phyloP scores from a whole-genome alignment of 352 stramenopile genomes.

The Pythium apleroticum region DNA sequence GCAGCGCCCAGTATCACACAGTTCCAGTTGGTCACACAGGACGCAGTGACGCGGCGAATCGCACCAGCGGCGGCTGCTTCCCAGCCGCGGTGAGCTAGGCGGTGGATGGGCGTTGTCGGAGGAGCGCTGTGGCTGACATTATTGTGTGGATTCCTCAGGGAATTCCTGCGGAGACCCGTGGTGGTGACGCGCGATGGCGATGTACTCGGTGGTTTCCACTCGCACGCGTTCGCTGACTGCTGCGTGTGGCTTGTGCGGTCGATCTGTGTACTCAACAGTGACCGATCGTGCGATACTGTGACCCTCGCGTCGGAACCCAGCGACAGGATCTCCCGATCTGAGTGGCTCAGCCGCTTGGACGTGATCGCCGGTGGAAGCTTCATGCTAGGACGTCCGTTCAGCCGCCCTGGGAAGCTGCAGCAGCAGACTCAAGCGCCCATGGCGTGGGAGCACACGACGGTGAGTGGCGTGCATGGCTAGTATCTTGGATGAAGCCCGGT shows the following conservation, averaged over 20 bases:
- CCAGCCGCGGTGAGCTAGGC: slow-evolving; percentile 6
- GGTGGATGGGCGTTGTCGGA: neutral
- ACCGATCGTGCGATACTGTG: slow-evolving; percentile 72
- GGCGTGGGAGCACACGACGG: slow-evolving; percentile 9
- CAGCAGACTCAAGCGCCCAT: neutral
- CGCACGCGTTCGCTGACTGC: slow-evolving; percentile 42
- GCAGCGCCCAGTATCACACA: slow-evolving; percentile 32
- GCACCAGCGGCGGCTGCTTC: neutral
- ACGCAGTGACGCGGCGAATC: neutral
- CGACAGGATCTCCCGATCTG: slow-evolving; percentile 1
- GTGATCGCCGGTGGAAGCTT: slow-evolving; percentile 58
- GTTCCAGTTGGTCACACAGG: slow-evolving; percentile 51
- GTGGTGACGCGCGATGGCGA: slow-evolving; percentile 22
- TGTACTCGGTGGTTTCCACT: slow-evolving; percentile 45
- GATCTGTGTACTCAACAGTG: slow-evolving; percentile 59
- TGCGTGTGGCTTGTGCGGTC: slow-evolving; percentile 35
- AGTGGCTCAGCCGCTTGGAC: slow-evolving; percentile 49
- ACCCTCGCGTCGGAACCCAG: slow-evolving; percentile 3
- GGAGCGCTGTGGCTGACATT: neutral
- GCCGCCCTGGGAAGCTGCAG: slow-evolving; percentile 32
- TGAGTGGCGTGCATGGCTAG: slow-evolving; percentile 1
- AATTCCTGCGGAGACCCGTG: slow-evolving; percentile 21
- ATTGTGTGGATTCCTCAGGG: slow-evolving; percentile 13
- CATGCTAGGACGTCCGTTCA: slow-evolving; percentile 37
- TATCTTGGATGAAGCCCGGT: neutral